Conservation (phyloP, 345 rosid species). For the Eutrema yunnanense region DNA sequence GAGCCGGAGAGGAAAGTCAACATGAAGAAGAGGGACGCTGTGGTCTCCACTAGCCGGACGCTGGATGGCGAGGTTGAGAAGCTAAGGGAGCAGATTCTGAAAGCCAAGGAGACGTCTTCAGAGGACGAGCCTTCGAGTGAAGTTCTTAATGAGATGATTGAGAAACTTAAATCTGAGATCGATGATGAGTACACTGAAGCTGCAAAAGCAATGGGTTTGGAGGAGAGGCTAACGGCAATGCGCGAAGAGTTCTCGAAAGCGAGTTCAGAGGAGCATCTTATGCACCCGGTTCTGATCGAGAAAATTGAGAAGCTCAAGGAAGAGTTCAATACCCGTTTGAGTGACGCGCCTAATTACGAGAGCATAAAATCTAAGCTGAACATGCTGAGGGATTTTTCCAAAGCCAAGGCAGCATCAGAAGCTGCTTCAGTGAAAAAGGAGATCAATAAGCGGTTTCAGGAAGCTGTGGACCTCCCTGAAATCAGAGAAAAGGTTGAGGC, state of each 20-base stretch:
- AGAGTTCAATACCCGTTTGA: constrained; percentile 48
- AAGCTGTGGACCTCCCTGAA: constrained; percentile 49
- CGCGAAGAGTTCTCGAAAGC: constrained; percentile 49
- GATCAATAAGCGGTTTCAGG: constrained; percentile 52
- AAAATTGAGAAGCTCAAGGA: constrained; percentile 61
- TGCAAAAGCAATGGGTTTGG: constrained; percentile 46
- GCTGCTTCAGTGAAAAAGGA: constrained; percentile 39
- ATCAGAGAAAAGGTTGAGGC: constrained; percentile 62
- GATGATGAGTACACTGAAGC: constrained; percentile 73
- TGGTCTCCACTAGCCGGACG: constrained; percentile 39
- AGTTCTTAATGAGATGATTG: constrained; percentile 57
- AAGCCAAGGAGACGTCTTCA: constrained; percentile 58
- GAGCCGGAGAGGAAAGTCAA: constrained; percentile 58
- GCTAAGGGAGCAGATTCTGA: constrained; percentile 57
- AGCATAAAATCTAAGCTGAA: constrained; percentile 61
- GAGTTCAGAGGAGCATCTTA: constrained; percentile 46
- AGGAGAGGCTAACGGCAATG: constrained; percentile 42
- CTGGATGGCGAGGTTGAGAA: constrained; percentile 65
- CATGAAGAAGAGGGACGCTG: constrained; percentile 65
- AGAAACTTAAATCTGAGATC: constrained; percentile 61
- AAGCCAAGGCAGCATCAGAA: constrained; percentile 43
- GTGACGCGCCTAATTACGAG: constrained; percentile 54
- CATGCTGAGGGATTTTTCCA: constrained; percentile 63
- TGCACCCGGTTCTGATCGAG: constrained; percentile 50
- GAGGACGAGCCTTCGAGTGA: constrained; percentile 35